These are phyloP conservation scores for Physcia stellaris DNA, from an alignment of 495 filamentous ascomycete species.

Conservation along the genomic window DNA sequence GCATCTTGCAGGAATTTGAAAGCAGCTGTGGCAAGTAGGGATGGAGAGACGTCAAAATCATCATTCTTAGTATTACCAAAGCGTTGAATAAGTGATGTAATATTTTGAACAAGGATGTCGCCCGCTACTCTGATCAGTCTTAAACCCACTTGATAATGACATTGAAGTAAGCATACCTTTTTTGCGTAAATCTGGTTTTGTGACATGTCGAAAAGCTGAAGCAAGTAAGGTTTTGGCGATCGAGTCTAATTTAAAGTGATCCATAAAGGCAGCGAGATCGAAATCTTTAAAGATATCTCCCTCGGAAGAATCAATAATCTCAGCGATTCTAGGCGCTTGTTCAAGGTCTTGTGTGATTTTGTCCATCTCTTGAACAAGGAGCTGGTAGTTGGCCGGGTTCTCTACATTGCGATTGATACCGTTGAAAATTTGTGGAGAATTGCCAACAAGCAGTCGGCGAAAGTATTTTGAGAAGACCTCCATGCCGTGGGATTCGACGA, in stretches of 20 bases:
- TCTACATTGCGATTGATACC: slow-evolving; percentile 53
- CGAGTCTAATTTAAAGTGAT: slow-evolving; percentile 84
- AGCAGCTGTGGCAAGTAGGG: slow-evolving; percentile 61
- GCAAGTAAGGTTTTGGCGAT: slow-evolving; percentile 79
- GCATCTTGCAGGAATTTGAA: slow-evolving; percentile 72
- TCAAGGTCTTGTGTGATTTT: slow-evolving; percentile 67
- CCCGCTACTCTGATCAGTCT: slow-evolving; percentile 46
- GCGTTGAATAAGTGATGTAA: slow-evolving; percentile 58
- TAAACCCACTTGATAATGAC: slow-evolving; percentile 7
- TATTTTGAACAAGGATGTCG: slow-evolving; percentile 62
- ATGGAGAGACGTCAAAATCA: slow-evolving; percentile 45
- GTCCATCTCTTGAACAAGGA: slow-evolving; percentile 72
- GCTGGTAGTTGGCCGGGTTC: slow-evolving; percentile 62
- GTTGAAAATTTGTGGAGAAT: slow-evolving; percentile 77
- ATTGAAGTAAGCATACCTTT: slow-evolving; percentile 52
- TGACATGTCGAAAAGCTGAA: slow-evolving; percentile 69
- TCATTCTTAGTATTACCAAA: slow-evolving; percentile 36
- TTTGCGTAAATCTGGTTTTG: slow-evolving; percentile 64
- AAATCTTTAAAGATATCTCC: slow-evolving; percentile 91
- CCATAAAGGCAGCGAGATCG: slow-evolving; percentile 80
- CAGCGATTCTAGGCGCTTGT: slow-evolving; percentile 80
- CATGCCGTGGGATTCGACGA: slow-evolving; percentile 93
- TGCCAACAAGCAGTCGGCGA: slow-evolving; percentile 69
- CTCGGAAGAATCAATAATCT: slow-evolving; percentile 74
- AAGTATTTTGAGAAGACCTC: slow-evolving; percentile 91